Base-by-base conservation (phyloP, 2,329 filamentous ascomycete genomes). In the Aspergillus sp. region DNA sequence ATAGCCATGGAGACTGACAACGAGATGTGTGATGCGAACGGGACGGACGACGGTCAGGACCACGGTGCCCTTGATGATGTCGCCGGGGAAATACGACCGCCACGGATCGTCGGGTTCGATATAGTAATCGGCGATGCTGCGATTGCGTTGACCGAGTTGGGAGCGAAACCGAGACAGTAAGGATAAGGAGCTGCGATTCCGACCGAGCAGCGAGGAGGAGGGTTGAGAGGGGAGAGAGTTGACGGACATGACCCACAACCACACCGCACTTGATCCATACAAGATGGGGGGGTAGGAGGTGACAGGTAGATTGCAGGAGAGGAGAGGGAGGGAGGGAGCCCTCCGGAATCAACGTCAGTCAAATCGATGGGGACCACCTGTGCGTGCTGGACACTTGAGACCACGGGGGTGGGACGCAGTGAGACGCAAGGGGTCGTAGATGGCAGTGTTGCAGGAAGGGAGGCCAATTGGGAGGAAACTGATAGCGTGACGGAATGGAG, bases 91-190 rank as follows among this genome's bases (percentile, higher is more conserved):
- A 65, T 86, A 86, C 55, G 82, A 79, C 58, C 79, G 79, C 70
- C 83, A 83, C 20, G 83, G 83, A 59, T 86, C 82, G 58, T 85
- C 82, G 24, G 81, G 79, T 60, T 83, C 77, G 58, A 87, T 80
- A 60, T 81, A 79, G 67, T 82, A 85, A 55, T 86, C 83, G 60
- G 80, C 76, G 61, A 84, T 77, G 63, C 78, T 80, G 62, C 82
- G 80, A 59, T 81, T 75, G 47, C 75, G 68, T 54, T 72, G 69
- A 42, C 77, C 72, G 61, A 86, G 77, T 24, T 81, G 79, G 53
- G 78, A 79, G 50, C 79, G 78, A 58, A 86, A 75, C 61, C 79
- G 79, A 52, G 80, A 80, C 42, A 85, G 65, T 42, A 78, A 59
- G 38, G 71, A 76, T 42, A 78, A 59, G 38, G 71, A 76, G 55